These are phyloP conservation scores for Pisolithus albus DNA, from an alignment of 768 basidiomycete genomes.

Conservation along the genomic window DNA sequence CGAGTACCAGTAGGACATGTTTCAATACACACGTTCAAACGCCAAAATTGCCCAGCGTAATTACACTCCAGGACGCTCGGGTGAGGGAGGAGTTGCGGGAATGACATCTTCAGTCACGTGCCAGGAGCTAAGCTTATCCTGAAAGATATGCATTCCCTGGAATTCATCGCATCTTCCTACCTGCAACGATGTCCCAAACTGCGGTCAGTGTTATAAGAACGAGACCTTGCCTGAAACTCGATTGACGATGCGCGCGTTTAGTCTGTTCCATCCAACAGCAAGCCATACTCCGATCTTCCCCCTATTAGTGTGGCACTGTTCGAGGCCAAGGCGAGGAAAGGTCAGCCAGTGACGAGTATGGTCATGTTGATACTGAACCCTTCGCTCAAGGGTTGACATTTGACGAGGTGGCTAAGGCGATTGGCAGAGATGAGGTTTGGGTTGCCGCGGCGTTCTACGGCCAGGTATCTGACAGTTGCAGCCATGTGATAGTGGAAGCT, in stretches of 20 bases:
- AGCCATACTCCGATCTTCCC: slow-evolving; percentile 47
- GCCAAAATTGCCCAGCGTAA: too few species aligned
- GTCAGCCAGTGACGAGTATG: slow-evolving; percentile 22
- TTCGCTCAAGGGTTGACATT: slow-evolving; percentile 52
- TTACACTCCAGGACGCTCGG: too few species aligned
- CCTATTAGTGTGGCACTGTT: slow-evolving; percentile 44
- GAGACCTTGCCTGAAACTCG: not conserved
- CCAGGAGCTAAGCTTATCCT: not conserved
- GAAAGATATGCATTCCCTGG: not conserved
- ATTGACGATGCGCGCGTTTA: slow-evolving; percentile 11
- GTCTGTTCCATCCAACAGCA: slow-evolving; percentile 37
- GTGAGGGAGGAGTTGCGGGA: too few species aligned
- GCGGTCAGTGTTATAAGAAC: slow-evolving; percentile 25
- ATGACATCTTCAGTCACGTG: not conserved
- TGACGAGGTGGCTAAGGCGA: slow-evolving; percentile 55
- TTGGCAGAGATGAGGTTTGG: slow-evolving; percentile 76
- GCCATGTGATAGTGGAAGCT: not conserved
- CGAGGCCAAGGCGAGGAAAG: slow-evolving; percentile 63
- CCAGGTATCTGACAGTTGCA: slow-evolving; percentile 40
- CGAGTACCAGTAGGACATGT: slow-evolving; percentile 86
- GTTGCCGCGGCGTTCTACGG: slow-evolving; percentile 78
- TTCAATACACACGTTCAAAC: slow-evolving; percentile 86
- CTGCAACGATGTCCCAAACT: slow-evolving; percentile 30
- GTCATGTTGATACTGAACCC: not conserved
- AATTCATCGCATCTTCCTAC: not conserved